phyloP scores from a whole-genome alignment of 2,329 filamentous ascomycete genomes.

The Arthrobotrys pseudoclavata region DNA sequence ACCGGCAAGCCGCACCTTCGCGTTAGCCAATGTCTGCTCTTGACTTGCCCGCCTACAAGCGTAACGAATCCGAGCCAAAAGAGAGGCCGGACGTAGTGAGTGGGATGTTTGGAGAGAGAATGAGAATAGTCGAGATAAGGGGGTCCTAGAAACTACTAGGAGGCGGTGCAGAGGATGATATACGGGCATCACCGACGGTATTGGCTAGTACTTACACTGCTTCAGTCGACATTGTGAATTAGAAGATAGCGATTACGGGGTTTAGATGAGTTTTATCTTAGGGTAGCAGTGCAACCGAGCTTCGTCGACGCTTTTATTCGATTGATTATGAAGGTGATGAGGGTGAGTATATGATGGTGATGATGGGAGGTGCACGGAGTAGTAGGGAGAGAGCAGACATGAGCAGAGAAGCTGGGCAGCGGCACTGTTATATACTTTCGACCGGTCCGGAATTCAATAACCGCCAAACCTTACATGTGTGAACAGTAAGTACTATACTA shows the following conservation, averaged over 20 bases:
- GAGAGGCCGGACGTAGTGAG: slow-evolving; percentile 60
- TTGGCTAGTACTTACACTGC: slow-evolving; percentile 73
- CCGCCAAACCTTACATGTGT: slow-evolving; percentile 30
- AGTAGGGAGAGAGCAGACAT: background rate
- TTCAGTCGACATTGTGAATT: slow-evolving; percentile 63
- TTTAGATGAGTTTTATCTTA: background rate
- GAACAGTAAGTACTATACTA: background rate
- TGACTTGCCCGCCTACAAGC: slow-evolving; percentile 46
- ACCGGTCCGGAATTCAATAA: slow-evolving; percentile 13
- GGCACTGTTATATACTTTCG: slow-evolving; percentile 52
- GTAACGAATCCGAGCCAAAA: slow-evolving; percentile 60
- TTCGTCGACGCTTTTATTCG: slow-evolving; percentile 19
- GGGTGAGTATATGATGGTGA: background rate
- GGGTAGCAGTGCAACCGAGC: slow-evolving; percentile 27
- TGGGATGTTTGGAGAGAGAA: slow-evolving; percentile 47
- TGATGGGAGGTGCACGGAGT: background rate
- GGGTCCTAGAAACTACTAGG: slow-evolving; percentile 43
- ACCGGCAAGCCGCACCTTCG: slow-evolving; percentile 63
- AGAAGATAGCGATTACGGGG: background rate
- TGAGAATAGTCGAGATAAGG: slow-evolving; percentile 23
- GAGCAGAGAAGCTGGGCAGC: slow-evolving; percentile 28
- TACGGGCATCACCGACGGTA: slow-evolving; percentile 61
- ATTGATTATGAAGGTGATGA: slow-evolving; percentile 10
- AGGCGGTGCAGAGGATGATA: slow-evolving; percentile 64
- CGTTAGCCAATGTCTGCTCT: slow-evolving; percentile 61